Conservation (phyloP, 129 eudicot species). For the Artemisia annua region DNA sequence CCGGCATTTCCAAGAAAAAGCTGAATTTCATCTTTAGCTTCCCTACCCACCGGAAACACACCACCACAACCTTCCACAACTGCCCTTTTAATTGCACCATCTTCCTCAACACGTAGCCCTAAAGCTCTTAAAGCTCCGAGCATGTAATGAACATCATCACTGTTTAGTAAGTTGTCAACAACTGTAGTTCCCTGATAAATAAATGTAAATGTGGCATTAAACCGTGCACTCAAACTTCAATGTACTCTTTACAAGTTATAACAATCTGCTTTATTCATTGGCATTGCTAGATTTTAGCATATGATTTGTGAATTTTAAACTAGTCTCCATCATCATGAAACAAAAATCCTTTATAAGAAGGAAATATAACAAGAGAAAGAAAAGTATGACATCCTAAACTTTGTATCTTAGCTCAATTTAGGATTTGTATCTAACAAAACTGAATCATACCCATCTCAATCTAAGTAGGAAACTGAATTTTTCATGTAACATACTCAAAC, state of each 20-base stretch:
- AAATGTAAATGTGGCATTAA: slow-evolving; percentile 4
- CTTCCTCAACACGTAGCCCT: slow-evolving; percentile 86
- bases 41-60: slow-evolving; percentile 78
- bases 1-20: slow-evolving; percentile 99
- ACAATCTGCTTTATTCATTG: background rate
- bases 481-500: background rate
- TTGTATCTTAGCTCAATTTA: background rate
- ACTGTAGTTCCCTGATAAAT: slow-evolving; percentile 78
- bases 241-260: background rate
- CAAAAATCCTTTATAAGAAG: background rate
- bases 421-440: slow-evolving; percentile 4
- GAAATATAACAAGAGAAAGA: background rate
- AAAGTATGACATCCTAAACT: background rate
- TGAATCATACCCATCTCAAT: slow-evolving; percentile 1
- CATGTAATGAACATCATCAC: slow-evolving; percentile 97
- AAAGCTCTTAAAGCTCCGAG: slow-evolving; percentile 88
- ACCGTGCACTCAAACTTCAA: background rate
- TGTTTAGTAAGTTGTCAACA: slow-evolving; percentile 84
- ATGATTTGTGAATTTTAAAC: background rate
- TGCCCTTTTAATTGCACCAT: slow-evolving; percentile 66
- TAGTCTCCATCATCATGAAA: slow-evolving; percentile 3
- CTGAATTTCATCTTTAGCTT: slow-evolving; percentile 65
- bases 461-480: background rate
- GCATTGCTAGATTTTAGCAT: slow-evolving; percentile 3
- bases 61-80: slow-evolving; percentile 93